Evolutionary conservation across 2,329 filamentous ascomycete genomes (phyloP), one percentile per base, ranked within the genome.

Genomic region (Orbilia brochopaga): DNA sequence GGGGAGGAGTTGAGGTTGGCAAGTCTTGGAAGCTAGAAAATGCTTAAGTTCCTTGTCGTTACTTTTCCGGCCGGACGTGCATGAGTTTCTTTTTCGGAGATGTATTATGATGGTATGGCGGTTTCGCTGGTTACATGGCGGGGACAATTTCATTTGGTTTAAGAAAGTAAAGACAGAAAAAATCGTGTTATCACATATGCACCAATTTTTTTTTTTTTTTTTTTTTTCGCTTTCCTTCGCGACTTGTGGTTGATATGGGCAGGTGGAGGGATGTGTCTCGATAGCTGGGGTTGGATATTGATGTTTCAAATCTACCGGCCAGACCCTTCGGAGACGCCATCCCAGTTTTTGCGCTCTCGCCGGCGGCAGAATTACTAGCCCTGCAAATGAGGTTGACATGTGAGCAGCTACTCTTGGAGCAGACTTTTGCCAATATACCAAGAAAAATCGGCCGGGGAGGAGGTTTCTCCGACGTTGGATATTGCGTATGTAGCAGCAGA

Each of bases 201-300:
- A 7, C 6, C 6, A 37, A 37, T 7, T 37, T 37, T 37, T 37
- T 37, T 37, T 37, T 37, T 37, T 37, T 37, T 37, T 42, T 42
- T 5, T 42, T 42, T 42, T 42, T 42, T 5, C 13, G 17, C 15
- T 10, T 23, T 19, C 8, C 19, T 48, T 48, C n/a, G 7, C 8
- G 44, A 48, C 8, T 4, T 23, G 15, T 8, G 2, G n/a, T 5
- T 19, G 44, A 5, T 19, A 48, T 19, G 19, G 44, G 44, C 44
- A 48, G 44, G 44, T 48, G 44, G 8, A 48, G 44, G 44, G 44
- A 48, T 48, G 15, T 17, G 19, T 21, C 15, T 19, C 17, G 44
- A 48, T 48, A 48, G 44, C 44, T 48, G 44, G 44, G 44, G 44
- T 48, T 48, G 44, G 44, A 48, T 48, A 48, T 48, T 42, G 27